Base-by-base conservation (phyloP, 345 rosid genomes). In the Aurinia saxatilis region DNA sequence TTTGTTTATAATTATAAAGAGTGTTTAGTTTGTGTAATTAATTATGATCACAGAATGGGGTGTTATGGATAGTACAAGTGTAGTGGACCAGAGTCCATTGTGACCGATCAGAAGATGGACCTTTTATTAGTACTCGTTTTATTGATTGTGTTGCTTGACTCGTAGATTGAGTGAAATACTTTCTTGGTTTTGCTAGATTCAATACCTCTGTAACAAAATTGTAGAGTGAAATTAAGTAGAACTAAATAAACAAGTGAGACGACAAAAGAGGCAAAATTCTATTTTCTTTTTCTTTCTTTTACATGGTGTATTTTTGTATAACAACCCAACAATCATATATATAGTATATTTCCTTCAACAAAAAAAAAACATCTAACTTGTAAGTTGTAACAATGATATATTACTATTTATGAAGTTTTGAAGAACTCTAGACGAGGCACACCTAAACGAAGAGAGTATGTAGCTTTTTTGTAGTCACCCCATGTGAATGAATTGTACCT, bases 391-490 rank as follows among this genome's bases (percentile, higher is more conserved):
- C 14, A 17, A 21, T 21, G 4, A 1, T 21, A 21, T 40, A 44
- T 35, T 11, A 11, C 49, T 21, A 23, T 65, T 57, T 50, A 57
- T 50, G 27, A 35, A 34, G 38, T 35, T 65, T 77, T 80, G 78
- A 86, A 86, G 49, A 69, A 79, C 52, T 86, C 80, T 17, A 93
- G 88, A 40, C 96, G 90, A 45, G 71, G 66, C 13, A 82, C 93
- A 2, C 73, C 86, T n/a, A 92, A 56, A 8, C 91, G 78, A 2
- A 77, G 77, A 21, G 97, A 77, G 70, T 81, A 90, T 2, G 86
- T 79, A 15, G 87, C 89, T 46, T 81, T 86, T 72, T 88, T 88
- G 70, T 75, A 90, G 29, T 93, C 92, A 30, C 79, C 58, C 99
- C 99, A 93, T 10, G 92, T 85, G 80, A 87, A 93, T 3, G 86